These are phyloP conservation scores for Aureobasidium sp. DNA, from an alignment of 2,329 filamentous ascomycete genomes.

Conservation along the genomic window DNA sequence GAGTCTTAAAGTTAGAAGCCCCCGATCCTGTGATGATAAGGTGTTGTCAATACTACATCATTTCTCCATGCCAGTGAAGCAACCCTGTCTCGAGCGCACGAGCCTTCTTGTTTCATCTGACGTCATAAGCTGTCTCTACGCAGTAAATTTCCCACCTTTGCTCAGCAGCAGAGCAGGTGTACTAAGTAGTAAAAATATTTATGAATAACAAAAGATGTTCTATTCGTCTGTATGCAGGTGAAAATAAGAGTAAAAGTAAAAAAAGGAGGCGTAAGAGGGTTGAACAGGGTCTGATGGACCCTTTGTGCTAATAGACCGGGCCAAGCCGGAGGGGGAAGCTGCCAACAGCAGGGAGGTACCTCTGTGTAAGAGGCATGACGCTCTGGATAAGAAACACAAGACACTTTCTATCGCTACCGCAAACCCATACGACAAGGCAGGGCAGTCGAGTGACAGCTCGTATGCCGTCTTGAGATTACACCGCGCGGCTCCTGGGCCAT, in stretches of 20 bases:
- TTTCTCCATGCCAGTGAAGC: not conserved
- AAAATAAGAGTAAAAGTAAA: not conserved
- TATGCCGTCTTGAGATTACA: not conserved
- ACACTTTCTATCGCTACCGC: not conserved
- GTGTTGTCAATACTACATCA: not conserved
- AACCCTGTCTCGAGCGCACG: not conserved
- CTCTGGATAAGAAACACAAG: not conserved
- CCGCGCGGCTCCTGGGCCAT: not conserved
- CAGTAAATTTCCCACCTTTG: not conserved
- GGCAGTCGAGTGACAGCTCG: not conserved
- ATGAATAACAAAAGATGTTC: too few species aligned
- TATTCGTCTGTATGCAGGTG: not conserved
- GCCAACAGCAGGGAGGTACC: not conserved
- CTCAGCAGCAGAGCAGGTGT: not conserved
- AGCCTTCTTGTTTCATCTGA: not conserved
- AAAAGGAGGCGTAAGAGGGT: not conserved
- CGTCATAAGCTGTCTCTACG: not conserved
- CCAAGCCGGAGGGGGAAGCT: slow-evolving; percentile 7
- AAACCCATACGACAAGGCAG: not conserved
- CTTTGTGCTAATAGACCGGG: not conserved
- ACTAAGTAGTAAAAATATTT: not conserved
- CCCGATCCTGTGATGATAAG: too few species aligned
- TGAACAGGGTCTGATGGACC: not conserved
- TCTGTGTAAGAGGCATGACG: not conserved
- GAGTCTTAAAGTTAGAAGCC: too few species aligned